phyloP scores from a whole-genome alignment of 257 asterid genomes.

The Knoxia roxburghii region DNA sequence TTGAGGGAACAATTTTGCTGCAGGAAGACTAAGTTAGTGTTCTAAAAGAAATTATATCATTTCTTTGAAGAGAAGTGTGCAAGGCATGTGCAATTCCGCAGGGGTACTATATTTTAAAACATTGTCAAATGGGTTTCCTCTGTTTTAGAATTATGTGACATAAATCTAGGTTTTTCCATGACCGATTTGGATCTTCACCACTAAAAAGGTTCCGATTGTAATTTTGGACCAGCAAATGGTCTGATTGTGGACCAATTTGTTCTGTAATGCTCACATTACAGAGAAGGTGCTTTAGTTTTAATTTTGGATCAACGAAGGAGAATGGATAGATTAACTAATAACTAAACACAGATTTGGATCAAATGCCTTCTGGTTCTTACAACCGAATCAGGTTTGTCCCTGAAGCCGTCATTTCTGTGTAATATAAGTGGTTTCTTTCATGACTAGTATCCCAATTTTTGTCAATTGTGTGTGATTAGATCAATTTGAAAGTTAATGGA shows the following conservation, averaged over 20 bases:
- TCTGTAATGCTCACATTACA: background rate
- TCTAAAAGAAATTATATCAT: background rate
- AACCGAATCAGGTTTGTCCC: background rate
- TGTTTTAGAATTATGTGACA: background rate
- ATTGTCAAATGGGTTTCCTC: background rate
- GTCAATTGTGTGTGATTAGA: background rate
- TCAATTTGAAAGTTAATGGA: background rate
- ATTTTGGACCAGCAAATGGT: background rate
- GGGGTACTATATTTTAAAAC: background rate
- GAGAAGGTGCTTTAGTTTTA: background rate
- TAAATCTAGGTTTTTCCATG: background rate
- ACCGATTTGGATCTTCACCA: no score
- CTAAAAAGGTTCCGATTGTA: background rate
- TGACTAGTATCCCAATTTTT: no score
- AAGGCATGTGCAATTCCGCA: background rate
- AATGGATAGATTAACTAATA: background rate
- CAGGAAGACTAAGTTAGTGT: background rate
- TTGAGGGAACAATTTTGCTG: background rate
- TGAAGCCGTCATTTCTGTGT: background rate
- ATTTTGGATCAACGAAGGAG: background rate
- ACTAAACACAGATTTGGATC: background rate
- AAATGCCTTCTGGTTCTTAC: no score
- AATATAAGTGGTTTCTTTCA: background rate
- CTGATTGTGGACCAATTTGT: background rate
- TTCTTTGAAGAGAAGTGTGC: background rate